Conservation (phyloP, 495 filamentous ascomycete species). For the Lophiotrema nucula region DNA sequence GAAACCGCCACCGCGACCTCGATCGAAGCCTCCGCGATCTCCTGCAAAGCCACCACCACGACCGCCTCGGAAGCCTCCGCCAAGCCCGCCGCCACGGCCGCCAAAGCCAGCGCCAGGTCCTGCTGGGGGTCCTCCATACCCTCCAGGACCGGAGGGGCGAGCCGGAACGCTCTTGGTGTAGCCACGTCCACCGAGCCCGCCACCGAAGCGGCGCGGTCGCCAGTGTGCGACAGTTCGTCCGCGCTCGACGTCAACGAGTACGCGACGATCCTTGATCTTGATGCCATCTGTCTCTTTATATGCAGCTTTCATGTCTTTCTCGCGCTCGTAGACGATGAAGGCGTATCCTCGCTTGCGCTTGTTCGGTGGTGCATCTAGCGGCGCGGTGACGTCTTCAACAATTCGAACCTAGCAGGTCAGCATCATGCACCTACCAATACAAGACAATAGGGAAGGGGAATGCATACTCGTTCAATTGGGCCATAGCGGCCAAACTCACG, state of each 20-base stretch:
- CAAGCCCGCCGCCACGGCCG: conserved; percentile 48
- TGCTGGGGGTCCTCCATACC: conserved; percentile 55
- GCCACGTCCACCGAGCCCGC: conserved; percentile 85
- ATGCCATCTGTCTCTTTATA: conserved; percentile 90
- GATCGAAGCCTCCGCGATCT: conserved; percentile 38
- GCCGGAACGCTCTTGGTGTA: conserved; percentile 81
- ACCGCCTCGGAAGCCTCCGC: conserved; percentile 54
- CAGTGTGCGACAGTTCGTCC: conserved; percentile 92
- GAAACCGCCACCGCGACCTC: conserved; percentile 21
- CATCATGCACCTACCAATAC: not conserved
- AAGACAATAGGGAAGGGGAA: not conserved
- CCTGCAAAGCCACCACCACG: conserved; percentile 57
- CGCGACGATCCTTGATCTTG: conserved; percentile 84
- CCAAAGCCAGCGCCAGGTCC: conserved; percentile 58
- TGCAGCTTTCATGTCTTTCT: conserved; percentile 99
- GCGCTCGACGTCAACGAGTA: conserved; percentile 94
- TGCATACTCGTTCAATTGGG: conserved; percentile 82
- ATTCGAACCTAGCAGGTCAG: conserved; percentile 71
- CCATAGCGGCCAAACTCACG: conserved; percentile 93
- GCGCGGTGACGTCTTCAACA: conserved; percentile 64
- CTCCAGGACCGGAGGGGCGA: conserved; percentile 63
- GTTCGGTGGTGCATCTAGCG: conserved; percentile 72
- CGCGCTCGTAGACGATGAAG: conserved; percentile 94
- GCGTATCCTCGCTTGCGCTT: conserved; percentile 90
- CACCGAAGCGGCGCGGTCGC: conserved; percentile 88